Evolutionary conservation across 495 filamentous ascomycete genomes (phyloP).

Genomic region (Penicillium waksmanii): DNA sequence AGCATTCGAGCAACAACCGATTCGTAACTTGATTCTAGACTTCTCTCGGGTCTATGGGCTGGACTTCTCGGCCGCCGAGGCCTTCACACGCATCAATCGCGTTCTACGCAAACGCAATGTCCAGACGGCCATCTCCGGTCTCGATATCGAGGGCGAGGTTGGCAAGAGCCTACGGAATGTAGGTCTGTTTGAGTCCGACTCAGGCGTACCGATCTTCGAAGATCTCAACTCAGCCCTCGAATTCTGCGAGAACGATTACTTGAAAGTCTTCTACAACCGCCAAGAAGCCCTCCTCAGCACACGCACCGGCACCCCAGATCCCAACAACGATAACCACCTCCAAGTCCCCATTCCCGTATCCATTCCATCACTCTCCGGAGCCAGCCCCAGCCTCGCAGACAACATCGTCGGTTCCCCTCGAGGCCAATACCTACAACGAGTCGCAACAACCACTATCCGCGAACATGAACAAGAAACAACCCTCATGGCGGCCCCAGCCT

Average conservation of each 20-base stretch:
- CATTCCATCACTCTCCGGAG: conserved; percentile 18
- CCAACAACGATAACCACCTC: conserved; percentile 31
- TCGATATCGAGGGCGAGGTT: conserved; percentile 71
- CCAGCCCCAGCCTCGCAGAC: conserved; percentile 35
- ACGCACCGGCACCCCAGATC: conserved; percentile 13
- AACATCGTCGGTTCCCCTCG: conserved; percentile 75
- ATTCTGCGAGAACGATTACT: conserved; percentile 90
- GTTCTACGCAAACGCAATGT: conserved; percentile 74
- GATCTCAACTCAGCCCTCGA: conserved; percentile 93
- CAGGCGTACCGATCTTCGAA: conserved; percentile 75
- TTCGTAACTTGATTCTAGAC: conserved; percentile 89
- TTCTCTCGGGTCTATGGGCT: conserved; percentile 86
- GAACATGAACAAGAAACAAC: conserved; percentile 61
- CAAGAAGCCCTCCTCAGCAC: conserved; percentile 42
- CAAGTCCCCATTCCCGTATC: conserved; percentile 61
- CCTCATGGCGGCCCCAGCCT: conserved; percentile 55
- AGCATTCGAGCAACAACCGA: conserved; percentile 72
- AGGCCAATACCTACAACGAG: conserved; percentile 73
- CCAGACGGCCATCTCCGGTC: conserved; percentile 77
- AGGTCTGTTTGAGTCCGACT: conserved; percentile 70
- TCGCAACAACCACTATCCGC: conserved; percentile 70
- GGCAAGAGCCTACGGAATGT: conserved; percentile 79
- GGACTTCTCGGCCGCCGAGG: conserved; percentile 94
- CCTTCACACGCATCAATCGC: conserved; percentile 88
- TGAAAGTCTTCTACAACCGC: conserved; percentile 77